Evolutionary conservation across 2,329 filamentous ascomycete genomes (phyloP), one percentile per base, ranked within the genome.

Genomic region (Helotiales sp.): DNA sequence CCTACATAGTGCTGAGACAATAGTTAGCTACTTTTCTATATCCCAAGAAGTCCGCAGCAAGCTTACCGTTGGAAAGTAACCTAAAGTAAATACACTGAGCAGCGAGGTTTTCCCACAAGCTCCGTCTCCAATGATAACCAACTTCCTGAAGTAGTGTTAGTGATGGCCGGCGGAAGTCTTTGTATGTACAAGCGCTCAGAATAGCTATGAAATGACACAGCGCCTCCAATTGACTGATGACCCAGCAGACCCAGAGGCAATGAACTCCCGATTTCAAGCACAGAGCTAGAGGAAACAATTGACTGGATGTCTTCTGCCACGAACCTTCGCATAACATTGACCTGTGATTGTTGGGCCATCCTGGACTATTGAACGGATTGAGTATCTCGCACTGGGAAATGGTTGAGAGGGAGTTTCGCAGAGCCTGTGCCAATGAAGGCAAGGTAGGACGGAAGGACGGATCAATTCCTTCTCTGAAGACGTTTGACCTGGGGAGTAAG

Each of bases 21-120:
- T 42, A 27, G 49, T 66, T 63, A 64, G 63, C 60, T 30, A 10
- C 12, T 17, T 31, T 42, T 34, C 6, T 31, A 9, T 29, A 24
- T 15, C 13, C 15, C 15, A 47, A 54, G 22, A 33, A 19, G 12
- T 38, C 22, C 12, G 22, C 10, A 7, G 10, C 22, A 3, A 44
- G 84, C 91, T 79, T 81, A 97, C 93, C 71, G 92, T 96, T 69
- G 95, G 95, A 70, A 98, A 99, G 76, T 97, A 98, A 58, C 95
- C 95, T 54, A 99, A 81, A 33, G 95, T 99, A 76, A 99, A 99
- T 67, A 99, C 95, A 73, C 93, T 97, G 66, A 99, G 80, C 69
- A 99, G 79, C 85, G 91, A 96, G 52, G 95, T 99, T 81, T 99
- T 99, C 70, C 95, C 95, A 77, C 95, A 99, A 67, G 95, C 95